A percentile compares a stretch with the other conserved stretches of the same genome.
These are phyloP conservation scores for Alloteropsis angusta DNA, from an alignment of 202 grass and related monocot genomes.

Conservation along the genomic window DNA sequence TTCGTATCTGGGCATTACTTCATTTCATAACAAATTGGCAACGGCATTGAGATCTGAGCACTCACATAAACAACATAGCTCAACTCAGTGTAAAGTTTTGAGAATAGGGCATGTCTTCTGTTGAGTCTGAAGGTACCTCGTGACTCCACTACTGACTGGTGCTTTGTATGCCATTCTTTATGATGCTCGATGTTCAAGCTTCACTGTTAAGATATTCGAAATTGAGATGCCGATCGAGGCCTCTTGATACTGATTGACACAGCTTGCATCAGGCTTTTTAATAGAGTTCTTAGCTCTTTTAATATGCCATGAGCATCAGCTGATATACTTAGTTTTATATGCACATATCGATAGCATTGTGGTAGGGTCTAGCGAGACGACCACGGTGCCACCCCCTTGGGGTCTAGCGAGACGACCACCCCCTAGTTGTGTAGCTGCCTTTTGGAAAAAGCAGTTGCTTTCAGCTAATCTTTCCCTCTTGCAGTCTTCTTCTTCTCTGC, in stretches of 20 bases:
- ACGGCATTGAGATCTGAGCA: background rate
- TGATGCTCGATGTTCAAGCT: background rate
- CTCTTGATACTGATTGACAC: background rate
- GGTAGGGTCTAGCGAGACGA: background rate
- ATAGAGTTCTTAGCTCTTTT: too few species aligned
- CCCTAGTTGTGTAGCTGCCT: background rate
- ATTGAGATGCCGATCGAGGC: background rate
- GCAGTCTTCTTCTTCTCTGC: background rate
- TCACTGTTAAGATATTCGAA: background rate
- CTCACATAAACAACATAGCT: background rate
- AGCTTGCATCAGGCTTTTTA: background rate
- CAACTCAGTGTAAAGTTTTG: background rate
- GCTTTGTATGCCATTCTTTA: background rate
- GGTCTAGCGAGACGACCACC: background rate
- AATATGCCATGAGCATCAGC: background rate
- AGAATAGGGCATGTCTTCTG: background rate
- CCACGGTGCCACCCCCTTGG: too few species aligned
- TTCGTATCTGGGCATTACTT: background rate
- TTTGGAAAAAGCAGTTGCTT: background rate
- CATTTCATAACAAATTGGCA: background rate
- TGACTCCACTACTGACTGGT: background rate
- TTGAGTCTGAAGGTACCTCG: background rate
- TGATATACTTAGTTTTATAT: background rate
- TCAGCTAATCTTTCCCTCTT: background rate
- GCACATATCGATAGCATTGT: background rate